Percentiles rank a stretch among this genome's conserved stretches.
Evolutionary conservation across 164 flowering plant species (phyloP).

Genomic region (Piper betle): DNA sequence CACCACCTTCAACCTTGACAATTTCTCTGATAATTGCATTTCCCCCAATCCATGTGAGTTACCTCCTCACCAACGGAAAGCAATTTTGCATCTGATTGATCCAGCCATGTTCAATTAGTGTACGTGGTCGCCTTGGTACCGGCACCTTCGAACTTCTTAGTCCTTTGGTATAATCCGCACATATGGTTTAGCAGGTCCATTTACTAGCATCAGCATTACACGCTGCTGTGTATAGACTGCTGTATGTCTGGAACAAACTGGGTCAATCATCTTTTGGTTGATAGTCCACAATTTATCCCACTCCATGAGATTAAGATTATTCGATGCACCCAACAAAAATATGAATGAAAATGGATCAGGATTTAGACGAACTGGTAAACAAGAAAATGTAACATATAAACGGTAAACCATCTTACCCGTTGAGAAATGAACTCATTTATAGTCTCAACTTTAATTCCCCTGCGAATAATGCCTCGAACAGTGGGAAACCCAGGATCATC

Average conservation of each 20-base stretch:
- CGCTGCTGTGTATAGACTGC: constrained; percentile 64
- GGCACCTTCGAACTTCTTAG: constrained; percentile 76
- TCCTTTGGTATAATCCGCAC: constrained; percentile 72
- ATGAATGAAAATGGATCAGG: neutral
- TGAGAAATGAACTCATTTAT: constrained; percentile 80
- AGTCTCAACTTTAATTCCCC: constrained; percentile 84
- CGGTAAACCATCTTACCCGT: constrained; percentile 35
- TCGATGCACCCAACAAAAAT: constrained; percentile 55
- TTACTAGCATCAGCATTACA: constrained; percentile 45
- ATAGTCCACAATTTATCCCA: constrained; percentile 98
- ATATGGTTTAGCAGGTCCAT: constrained; percentile 80
- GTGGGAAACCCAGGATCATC: constrained; percentile 97
- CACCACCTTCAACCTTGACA: constrained; percentile 48
- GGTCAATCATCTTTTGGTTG: constrained; percentile 89
- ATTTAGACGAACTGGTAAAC: neutral
- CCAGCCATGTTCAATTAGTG: constrained; percentile 72
- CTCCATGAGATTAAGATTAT: constrained; percentile 94
- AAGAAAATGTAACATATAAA: neutral
- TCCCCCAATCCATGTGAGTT: constrained; percentile 96
- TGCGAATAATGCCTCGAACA: constrained; percentile 88
- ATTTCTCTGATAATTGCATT: constrained; percentile 75
- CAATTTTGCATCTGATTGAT: constrained; percentile 54
- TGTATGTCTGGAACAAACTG: constrained; percentile 93
- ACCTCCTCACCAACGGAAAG: constrained; percentile 67
- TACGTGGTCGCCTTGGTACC: constrained; percentile 78